Percentiles rank a stretch among this genome's conserved stretches.
Conservation (phyloP, 768 basidiomycete genomes). For the Hypholoma fasciculare region DNA sequence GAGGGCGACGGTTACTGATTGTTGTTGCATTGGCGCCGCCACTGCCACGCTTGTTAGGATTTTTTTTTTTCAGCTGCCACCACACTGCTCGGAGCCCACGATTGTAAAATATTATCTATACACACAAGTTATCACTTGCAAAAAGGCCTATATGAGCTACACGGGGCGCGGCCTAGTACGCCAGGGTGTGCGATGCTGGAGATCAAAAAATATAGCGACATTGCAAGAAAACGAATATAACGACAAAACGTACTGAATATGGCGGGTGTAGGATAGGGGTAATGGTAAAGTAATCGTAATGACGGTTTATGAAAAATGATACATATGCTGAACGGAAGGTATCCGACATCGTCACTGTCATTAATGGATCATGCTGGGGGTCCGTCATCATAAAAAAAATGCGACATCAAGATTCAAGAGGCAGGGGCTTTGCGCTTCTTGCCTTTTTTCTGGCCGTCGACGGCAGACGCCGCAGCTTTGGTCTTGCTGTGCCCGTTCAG, state of each 20-base stretch:
- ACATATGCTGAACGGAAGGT: conserved; percentile 8
- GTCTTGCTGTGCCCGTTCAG: conserved; percentile 48
- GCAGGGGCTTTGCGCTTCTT: conserved; percentile 54
- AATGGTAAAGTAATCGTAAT: not conserved
- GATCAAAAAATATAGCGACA: conserved; percentile 3
- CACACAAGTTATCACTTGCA: conserved; percentile 16
- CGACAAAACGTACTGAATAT: not conserved
- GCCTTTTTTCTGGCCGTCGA: conserved; percentile 53
- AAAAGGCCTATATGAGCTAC: conserved; percentile 7
- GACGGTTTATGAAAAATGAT: not conserved
- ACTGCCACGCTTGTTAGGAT: conserved; percentile 2
- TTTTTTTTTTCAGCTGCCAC: not conserved
- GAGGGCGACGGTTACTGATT: conserved; percentile 93
- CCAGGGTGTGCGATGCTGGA: conserved; percentile 8
- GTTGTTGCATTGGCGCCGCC: not conserved
- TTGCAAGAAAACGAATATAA: conserved; percentile 3
- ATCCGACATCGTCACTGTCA: conserved; percentile 3
- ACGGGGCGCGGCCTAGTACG: conserved; percentile 9
- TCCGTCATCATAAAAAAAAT: conserved; percentile 15
- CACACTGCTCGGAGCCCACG: not conserved
- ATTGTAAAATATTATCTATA: conserved; percentile 12
- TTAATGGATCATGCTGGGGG: conserved; percentile 10
- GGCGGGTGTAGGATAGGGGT: not conserved
- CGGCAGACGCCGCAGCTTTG: conserved; percentile 36
- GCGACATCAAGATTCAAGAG: conserved; percentile 25